Percentiles rank a stretch among this genome's conserved stretches.
phyloP scores from a whole-genome alignment of 2,329 filamentous ascomycete genomes.

The Bipolaris zeicola region DNA sequence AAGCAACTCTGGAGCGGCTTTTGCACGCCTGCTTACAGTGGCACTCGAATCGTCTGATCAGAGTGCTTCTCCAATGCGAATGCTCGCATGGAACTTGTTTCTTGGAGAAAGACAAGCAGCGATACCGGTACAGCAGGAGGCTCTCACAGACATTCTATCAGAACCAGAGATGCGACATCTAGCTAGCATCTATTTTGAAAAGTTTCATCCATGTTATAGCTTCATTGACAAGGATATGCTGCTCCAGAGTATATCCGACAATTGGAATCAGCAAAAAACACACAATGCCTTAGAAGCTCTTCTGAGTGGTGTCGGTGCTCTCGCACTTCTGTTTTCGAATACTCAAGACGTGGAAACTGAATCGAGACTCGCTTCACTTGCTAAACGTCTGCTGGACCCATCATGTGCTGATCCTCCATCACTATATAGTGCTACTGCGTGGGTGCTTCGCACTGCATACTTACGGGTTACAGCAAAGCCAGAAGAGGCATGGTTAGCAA shows the following conservation, averaged over 20 bases:
- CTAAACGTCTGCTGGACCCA: neutral
- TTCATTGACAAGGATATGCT: neutral
- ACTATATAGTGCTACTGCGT: neutral
- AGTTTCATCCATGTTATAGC: neutral
- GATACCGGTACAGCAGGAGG: neutral
- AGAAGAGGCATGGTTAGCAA: conserved; percentile 1
- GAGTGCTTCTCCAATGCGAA: neutral
- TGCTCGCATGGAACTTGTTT: neutral
- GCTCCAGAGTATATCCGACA: neutral
- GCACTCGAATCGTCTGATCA: neutral
- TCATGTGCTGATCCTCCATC: neutral
- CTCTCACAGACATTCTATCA: neutral
- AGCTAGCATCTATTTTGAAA: neutral
- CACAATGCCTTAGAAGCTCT: neutral
- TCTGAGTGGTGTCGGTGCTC: neutral
- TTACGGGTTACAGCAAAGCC: neutral
- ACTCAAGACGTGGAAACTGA: neutral
- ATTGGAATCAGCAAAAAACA: neutral
- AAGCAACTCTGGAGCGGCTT: neutral
- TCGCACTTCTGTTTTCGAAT: neutral
- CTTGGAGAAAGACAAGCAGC: neutral
- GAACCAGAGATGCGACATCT: neutral
- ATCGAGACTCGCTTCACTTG: neutral
- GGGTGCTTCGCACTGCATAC: neutral
- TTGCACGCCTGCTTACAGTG: neutral